Percentiles rank a stretch among this genome's conserved stretches.
These are phyloP conservation scores for Colletotrichum sp. DNA, from an alignment of 2,329 filamentous ascomycete genomes.

Conservation along the genomic window DNA sequence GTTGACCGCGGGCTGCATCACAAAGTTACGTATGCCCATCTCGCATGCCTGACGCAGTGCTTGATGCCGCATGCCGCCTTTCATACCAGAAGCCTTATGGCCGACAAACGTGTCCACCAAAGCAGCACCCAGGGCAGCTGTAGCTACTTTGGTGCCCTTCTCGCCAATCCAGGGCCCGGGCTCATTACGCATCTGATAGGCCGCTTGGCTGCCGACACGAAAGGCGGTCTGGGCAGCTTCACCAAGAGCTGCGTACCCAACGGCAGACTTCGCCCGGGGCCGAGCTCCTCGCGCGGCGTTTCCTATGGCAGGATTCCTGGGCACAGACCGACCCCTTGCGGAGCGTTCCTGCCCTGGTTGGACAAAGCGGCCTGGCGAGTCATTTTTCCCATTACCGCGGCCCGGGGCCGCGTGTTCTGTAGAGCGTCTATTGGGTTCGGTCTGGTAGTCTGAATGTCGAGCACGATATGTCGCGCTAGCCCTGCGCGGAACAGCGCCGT, in stretches of 20 bases:
- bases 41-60: constrained; percentile 21
- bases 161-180: constrained; percentile 51
- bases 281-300: not conserved
- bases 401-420: not conserved
- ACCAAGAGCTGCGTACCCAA: constrained; percentile 17
- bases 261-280: constrained; percentile 24
- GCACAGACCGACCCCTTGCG: constrained; percentile 8
- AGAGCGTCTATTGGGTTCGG: not conserved
- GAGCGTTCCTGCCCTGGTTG: not conserved
- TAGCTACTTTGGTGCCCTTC: constrained; percentile 54
- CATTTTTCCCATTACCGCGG: not conserved
- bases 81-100: constrained; percentile 31
- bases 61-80: constrained; percentile 22
- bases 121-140: constrained; percentile 53
- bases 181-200: constrained; percentile 50
- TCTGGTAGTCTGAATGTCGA: not conserved
- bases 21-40: constrained; percentile 17
- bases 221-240: constrained; percentile 50
- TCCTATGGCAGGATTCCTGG: not conserved
- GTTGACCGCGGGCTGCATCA: constrained; percentile 12
- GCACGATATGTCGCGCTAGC: not conserved
- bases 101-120: constrained; percentile 51
- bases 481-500: not conserved
- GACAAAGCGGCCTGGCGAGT: not conserved
- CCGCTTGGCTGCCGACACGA: constrained; percentile 52